These are phyloP conservation scores for Alternaria brassicae DNA, from an alignment of 2,329 filamentous ascomycete genomes.

Conservation along the genomic window DNA sequence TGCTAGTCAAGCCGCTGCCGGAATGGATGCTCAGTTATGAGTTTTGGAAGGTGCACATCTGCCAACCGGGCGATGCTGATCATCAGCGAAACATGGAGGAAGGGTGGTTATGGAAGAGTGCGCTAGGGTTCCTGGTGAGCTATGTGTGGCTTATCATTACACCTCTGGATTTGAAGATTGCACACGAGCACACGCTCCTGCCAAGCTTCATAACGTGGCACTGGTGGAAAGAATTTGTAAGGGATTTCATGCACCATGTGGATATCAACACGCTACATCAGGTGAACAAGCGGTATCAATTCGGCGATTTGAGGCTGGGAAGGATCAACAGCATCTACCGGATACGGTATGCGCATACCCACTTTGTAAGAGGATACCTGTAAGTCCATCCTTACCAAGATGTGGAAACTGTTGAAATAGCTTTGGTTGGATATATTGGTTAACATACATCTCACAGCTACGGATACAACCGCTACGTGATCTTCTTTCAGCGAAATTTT, in stretches of 20 bases:
- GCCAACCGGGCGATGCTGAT: constrained; percentile 25
- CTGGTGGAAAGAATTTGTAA: constrained; percentile 46
- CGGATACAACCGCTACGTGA: constrained; percentile 50
- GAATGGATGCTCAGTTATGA: constrained; percentile 40
- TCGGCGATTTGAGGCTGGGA: constrained; percentile 45
- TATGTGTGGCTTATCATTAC: constrained; percentile 48
- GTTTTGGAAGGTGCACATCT: constrained; percentile 44
- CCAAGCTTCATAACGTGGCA: constrained; percentile 43
- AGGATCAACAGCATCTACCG: constrained; percentile 49
- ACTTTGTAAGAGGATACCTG: constrained; percentile 50
- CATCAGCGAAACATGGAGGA: neutral
- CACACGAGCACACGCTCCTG: constrained; percentile 38
- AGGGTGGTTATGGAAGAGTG: constrained; percentile 18
- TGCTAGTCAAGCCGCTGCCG: constrained; percentile 45
- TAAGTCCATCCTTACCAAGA: neutral
- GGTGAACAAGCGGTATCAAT: constrained; percentile 49
- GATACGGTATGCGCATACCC: constrained; percentile 37
- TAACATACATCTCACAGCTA: constrained; percentile 22
- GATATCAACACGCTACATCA: constrained; percentile 44
- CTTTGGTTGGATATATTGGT: neutral
- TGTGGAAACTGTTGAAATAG: neutral
- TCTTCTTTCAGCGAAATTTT: constrained; percentile 51
- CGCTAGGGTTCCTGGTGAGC: constrained; percentile 42
- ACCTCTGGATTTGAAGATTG: constrained; percentile 45
- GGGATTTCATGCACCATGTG: constrained; percentile 31